phyloP scores from a whole-genome alignment of 164 flowering plant genomes.

The Malania oleifera region DNA sequence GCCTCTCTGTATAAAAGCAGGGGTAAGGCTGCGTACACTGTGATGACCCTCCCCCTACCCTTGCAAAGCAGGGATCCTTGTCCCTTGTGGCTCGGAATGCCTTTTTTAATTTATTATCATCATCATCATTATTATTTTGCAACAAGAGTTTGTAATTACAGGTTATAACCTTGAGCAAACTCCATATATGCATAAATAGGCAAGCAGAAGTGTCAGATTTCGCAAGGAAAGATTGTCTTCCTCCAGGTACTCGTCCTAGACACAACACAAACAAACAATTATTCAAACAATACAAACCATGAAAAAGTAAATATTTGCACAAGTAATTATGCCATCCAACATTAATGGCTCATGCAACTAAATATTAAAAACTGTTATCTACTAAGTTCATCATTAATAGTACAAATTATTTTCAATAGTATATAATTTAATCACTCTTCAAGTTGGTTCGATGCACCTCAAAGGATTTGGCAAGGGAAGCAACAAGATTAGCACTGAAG shows the following conservation, averaged over 20 bases:
- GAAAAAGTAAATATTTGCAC: not conserved
- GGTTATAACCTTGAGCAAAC: conserved; percentile 77
- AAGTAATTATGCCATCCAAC: too few relatives aligned
- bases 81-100: too few relatives aligned
- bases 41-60: too few relatives aligned
- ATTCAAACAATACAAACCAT: too few relatives aligned
- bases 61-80: too few relatives aligned
- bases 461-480: conserved; percentile 70
- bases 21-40: too few relatives aligned
- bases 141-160: conserved; percentile 1
- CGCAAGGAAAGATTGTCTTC: conserved; percentile 79
- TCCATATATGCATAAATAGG: conserved; percentile 76
- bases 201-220: conserved; percentile 74
- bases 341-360: too few relatives aligned
- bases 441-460: conserved; percentile 43
- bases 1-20: too few relatives aligned
- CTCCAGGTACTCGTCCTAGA: conserved; percentile 67
- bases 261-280: too few relatives aligned
- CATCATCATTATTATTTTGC: too few relatives aligned
- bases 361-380: too few relatives aligned
- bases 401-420: not conserved
- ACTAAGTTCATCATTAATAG: not conserved
- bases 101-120: too few relatives aligned
- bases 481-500: conserved; percentile 84
- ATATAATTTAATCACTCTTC: not conserved